Base-by-base conservation (phyloP, 2,329 filamentous ascomycete species). In the Calonectria pauciramosa region DNA sequence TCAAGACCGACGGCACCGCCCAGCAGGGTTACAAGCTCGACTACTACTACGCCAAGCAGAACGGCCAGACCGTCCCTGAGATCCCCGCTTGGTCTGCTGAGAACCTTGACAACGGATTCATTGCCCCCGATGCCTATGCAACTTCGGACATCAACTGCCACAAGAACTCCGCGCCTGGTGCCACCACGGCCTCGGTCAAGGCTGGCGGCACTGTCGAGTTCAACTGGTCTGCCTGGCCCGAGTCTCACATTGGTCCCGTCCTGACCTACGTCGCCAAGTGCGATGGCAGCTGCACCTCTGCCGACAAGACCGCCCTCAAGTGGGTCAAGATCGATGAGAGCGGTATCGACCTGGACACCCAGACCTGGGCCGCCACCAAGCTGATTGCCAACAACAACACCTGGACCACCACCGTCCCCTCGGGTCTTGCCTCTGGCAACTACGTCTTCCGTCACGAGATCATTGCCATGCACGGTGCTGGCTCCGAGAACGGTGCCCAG, bases 291-390 rank as follows among this genome's bases (percentile, higher is more conserved):
- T 93, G 90, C 84, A 85, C 87, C 49, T 81, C 83, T 0, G 90
- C 89, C 70, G 88, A 90, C 84, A 89, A 90, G 83, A 84, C 84
- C 5, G 81, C 84, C 4, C 87, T 93, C 54, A 84, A 90, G 78
- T 93, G 90, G 85, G 90, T 93, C 87, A 94, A 94, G 89, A 93
- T 94, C 72, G 88, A 89, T 63, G 88, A 89, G 76, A 92, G 90
- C 77, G 86, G 91, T 41, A 84, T 89, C 72, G 75, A 81, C 51
- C 80, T 85, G 68, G 85, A 83, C 73, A 84, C 83, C 64, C 74
- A 82, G 74, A 78, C 72, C 10, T 87, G 86, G 85, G 83, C 82
- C 41, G 80, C 84, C 38, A 80, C 79, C 74, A 82, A 87, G 13
- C 82, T 91, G 71, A 89, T 90, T 80, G 80, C 83, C 75, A 82